Evolutionary conservation across 2,329 filamentous ascomycete species (phyloP).

Genomic region (Boeremia lycopersici): DNA sequence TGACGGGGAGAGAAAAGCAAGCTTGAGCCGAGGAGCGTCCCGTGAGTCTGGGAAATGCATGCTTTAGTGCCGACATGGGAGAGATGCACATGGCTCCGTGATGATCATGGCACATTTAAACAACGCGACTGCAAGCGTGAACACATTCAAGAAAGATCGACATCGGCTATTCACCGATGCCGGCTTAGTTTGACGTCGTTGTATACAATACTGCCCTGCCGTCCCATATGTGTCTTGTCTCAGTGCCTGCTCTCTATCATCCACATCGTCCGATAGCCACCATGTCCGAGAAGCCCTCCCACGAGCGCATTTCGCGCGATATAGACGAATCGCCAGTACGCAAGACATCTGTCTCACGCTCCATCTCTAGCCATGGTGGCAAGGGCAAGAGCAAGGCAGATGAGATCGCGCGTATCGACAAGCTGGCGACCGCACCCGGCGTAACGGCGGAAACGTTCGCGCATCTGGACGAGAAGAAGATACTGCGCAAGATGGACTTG

Average conservation of each 20-base stretch:
- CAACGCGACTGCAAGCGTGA: neutral
- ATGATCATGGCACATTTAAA: neutral
- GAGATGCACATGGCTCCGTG: neutral
- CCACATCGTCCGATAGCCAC: neutral
- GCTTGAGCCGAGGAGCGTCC: neutral
- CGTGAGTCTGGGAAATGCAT: neutral
- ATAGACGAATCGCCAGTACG: slow-evolving; percentile 5
- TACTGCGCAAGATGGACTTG: slow-evolving; percentile 50
- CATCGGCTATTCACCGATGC: slow-evolving; percentile 5
- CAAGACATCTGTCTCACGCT: slow-evolving; percentile 3
- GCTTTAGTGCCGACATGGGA: neutral
- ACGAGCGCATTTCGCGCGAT: slow-evolving; percentile 12
- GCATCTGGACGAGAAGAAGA: slow-evolving; percentile 48
- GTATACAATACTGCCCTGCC: slow-evolving; percentile 1
- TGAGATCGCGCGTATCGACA: slow-evolving; percentile 32
- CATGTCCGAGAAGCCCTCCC: slow-evolving; percentile 13
- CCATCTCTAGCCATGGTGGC: slow-evolving; percentile 10
- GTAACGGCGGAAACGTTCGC: slow-evolving; percentile 40
- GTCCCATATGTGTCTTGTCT: neutral
- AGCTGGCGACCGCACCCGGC: slow-evolving; percentile 32
- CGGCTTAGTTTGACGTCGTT: slow-evolving; percentile 6
- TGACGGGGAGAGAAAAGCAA: neutral
- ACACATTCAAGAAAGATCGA: slow-evolving; percentile 7
- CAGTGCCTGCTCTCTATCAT: neutral
- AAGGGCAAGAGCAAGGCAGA: slow-evolving; percentile 17